These are phyloP conservation scores for Microsporum canis DNA, from an alignment of 2,329 filamentous ascomycete genomes.

Conservation along the genomic window DNA sequence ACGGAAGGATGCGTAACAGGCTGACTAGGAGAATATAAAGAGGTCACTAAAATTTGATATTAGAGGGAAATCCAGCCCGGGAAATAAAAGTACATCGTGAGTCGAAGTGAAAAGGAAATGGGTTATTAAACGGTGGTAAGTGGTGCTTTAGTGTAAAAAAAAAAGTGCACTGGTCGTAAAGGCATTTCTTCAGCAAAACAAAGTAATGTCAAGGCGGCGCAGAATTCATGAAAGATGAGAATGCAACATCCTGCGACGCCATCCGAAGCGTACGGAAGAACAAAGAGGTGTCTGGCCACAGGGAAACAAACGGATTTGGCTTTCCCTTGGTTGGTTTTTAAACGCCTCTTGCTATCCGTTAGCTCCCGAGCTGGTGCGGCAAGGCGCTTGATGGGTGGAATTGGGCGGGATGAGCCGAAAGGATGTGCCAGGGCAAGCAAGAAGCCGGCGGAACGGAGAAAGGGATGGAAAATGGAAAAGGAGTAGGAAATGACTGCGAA, in stretches of 20 bases:
- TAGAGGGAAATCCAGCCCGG: constrained; percentile 4
- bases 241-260: background rate
- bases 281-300: background rate
- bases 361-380: background rate
- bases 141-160: background rate
- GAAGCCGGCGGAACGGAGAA: background rate
- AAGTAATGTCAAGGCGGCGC: constrained; percentile 1
- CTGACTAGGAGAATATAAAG: background rate
- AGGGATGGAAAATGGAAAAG: background rate
- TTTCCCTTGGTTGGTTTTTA: background rate
- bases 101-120: background rate
- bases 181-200: constrained; percentile 1
- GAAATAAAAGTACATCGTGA: background rate
- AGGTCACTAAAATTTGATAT: background rate
- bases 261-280: background rate
- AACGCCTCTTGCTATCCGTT: background rate
- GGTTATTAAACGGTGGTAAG: constrained; percentile 4
- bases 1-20: background rate
- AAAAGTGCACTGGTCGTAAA: constrained; percentile 4
- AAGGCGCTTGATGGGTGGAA: background rate
- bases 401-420: background rate
- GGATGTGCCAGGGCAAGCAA: background rate
- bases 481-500: constrained; percentile 1
- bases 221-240: background rate
- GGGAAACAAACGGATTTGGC: background rate